Base-by-base conservation (phyloP, 768 basidiomycete genomes). In the Grammothele lineata region DNA sequence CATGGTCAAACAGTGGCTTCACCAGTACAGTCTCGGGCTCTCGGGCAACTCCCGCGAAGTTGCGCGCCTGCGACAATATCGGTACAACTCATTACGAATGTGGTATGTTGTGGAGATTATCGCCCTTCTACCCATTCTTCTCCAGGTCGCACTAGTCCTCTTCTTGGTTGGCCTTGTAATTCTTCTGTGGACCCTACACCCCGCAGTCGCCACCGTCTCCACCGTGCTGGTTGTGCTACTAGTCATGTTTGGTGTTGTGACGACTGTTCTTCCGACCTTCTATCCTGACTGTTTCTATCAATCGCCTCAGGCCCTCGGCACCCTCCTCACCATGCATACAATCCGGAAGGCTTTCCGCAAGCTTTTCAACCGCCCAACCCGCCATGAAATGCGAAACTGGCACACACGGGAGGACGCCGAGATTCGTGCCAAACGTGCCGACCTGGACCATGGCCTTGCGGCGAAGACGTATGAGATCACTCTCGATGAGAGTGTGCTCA, bases 1-100 rank as follows among this genome's bases (percentile, higher is more conserved):
- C 36, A 43, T 60, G 5, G 56, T 58, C 7, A 65, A 62, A 41
- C 61, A 63, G 35, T 62, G 59, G 62, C 21, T 62, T 1, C 51
- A 52, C 22, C 54, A 57, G 12, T 58, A 57, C 35, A 44, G 36
- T 17, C 26, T 52, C 9, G 47, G 47, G 10, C 42, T 53, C 19
- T 55, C 58, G 11, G 55, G 53, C 2, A 50, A 53, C n/a, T 42
- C 61, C 0, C 55, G 56, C 6, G 56, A 55, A n/a, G 47, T 53
- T 22, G 53, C 51, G 1, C 54, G 53, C 12, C 40, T 53, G 3
- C 56, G 57, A 2, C 61, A 62, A 10, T 56, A 56, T n/a, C 58
- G 63, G 10, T 51, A 52, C 40, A 39, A 56, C 8, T 56, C 48
- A 12, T 52, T 62, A 27, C 27, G 43, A 9, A 46, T 44, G 21